phyloP scores from a whole-genome alignment of 208 protist species.

The Zelonia costaricensis region DNA sequence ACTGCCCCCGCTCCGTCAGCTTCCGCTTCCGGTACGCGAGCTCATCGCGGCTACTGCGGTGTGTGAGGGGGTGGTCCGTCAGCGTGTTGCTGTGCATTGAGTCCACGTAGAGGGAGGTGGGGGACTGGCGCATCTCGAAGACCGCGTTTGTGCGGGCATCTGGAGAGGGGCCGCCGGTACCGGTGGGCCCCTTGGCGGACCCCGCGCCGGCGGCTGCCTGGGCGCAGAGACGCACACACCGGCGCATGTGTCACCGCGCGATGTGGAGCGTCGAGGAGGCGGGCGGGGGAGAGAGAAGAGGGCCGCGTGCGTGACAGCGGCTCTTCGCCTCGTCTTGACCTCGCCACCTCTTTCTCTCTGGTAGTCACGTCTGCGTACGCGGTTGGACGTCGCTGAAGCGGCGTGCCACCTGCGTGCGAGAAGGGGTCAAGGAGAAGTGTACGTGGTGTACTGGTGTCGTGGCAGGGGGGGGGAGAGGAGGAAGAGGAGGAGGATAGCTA shows the following conservation, averaged over 20 bases:
- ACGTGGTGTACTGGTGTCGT: too few species aligned
- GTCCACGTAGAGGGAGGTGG: conserved; percentile 76
- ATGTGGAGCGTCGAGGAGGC: not conserved
- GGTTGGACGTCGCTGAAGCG: too few species aligned
- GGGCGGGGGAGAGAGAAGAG: not conserved
- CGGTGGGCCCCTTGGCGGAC: conserved; percentile 1
- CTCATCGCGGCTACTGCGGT: conserved; percentile 81
- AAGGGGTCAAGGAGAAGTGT: too few species aligned
- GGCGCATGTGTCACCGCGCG: conserved; percentile 13
- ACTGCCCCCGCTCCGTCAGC: conserved; percentile 82
- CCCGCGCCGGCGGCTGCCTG: conserved; percentile 12
- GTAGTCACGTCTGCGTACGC: too few species aligned
- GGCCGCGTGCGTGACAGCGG: not conserved
- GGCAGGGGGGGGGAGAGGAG: too few species aligned
- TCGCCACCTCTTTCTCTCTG: too few species aligned
- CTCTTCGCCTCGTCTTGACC: too few species aligned
- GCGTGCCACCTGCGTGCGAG: too few species aligned
- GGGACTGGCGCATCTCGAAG: conserved; percentile 75
- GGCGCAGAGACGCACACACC: conserved; percentile 14
- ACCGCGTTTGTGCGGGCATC: conserved; percentile 41
- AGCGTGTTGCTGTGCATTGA: conserved; percentile 90
- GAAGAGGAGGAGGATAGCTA: too few species aligned
- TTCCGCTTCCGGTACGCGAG: conserved; percentile 83
- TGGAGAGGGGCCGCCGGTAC: conserved; percentile 4
- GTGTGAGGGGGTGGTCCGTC: conserved; percentile 80